These are phyloP conservation scores for Nothophytophthora sp. DNA, from an alignment of 352 stramenopile species.

Conservation along the genomic window DNA sequence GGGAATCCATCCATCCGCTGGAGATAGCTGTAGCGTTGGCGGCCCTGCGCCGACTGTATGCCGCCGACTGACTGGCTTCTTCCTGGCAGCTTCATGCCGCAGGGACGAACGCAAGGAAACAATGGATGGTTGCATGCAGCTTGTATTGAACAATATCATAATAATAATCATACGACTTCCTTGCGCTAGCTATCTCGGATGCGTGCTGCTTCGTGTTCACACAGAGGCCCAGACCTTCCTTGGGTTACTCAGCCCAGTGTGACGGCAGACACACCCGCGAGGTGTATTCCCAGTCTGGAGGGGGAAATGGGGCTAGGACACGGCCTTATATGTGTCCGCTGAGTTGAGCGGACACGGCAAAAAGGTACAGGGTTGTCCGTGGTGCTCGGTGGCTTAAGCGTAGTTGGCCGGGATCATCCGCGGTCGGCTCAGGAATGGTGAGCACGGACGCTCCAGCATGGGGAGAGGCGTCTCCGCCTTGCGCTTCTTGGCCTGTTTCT, in stretches of 20 bases:
- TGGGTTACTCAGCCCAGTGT: no score
- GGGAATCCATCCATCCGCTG: no score
- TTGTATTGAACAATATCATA: constrained; percentile 24
- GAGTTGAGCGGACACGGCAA: no score
- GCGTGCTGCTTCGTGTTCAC: neutral
- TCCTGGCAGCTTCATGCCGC: neutral
- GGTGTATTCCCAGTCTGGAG: no score
- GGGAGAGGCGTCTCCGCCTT: constrained; percentile 19
- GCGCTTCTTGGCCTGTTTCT: constrained; percentile 42
- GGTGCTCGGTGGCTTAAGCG: constrained; percentile 28
- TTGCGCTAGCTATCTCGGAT: constrained; percentile 9
- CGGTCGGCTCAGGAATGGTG: constrained; percentile 30
- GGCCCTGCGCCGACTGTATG: no score
- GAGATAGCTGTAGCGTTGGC: no score
- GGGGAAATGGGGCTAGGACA: neutral
- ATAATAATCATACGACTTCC: constrained; percentile 34
- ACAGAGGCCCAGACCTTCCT: no score
- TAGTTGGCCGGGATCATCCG: constrained; percentile 55
- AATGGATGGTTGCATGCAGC: no score
- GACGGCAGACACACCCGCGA: no score
- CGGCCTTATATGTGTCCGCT: no score
- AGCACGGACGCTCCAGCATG: constrained; percentile 29
- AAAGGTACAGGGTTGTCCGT: no score
- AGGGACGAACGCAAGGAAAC: no score
- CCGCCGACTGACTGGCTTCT: neutral